Conservation (phyloP, 768 basidiomycete genomes). For the Pisolithus microcarpus region DNA sequence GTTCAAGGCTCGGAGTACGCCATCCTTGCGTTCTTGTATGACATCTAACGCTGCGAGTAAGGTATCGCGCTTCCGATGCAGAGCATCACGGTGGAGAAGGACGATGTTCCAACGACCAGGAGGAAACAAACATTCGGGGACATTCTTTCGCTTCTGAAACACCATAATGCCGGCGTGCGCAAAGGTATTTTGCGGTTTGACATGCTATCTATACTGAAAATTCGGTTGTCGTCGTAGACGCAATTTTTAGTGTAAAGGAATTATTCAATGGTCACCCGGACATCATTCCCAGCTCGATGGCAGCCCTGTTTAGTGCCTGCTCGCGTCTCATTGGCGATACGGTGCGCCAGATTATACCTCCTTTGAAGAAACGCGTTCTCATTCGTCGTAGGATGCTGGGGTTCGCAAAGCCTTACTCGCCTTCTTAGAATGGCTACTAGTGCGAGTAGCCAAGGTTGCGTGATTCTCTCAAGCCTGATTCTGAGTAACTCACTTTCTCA, state of each 20-base stretch:
- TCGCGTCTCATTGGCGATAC: slow-evolving; percentile 78
- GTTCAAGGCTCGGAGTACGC: slow-evolving; percentile 83
- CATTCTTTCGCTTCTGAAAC: slow-evolving; percentile 70
- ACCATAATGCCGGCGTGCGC: slow-evolving; percentile 71
- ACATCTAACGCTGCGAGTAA: slow-evolving; percentile 27
- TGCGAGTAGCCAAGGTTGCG: slow-evolving; percentile 51
- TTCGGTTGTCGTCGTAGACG: slow-evolving; percentile 40
- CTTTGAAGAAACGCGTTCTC: slow-evolving; percentile 3
- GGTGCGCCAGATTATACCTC: slow-evolving; percentile 34
- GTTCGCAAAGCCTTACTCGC: slow-evolving; percentile 69
- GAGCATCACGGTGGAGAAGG: slow-evolving; percentile 57
- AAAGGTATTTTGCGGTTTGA: slow-evolving; percentile 45
- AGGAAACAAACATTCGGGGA: slow-evolving; percentile 71
- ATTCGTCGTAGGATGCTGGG: slow-evolving; percentile 53
- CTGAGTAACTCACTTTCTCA: slow-evolving; percentile 5
- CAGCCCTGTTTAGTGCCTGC: slow-evolving; percentile 50
- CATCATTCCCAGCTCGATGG: slow-evolving; percentile 45
- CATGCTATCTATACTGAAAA: not conserved
- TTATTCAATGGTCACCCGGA: slow-evolving; percentile 57
- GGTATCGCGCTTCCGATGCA: slow-evolving; percentile 89
- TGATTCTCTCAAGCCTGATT: not conserved
- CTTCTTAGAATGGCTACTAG: slow-evolving; percentile 70
- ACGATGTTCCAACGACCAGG: slow-evolving; percentile 62
- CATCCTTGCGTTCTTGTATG: not conserved
- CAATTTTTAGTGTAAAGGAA: slow-evolving; percentile 64